These are phyloP conservation scores for Colletotrichum sp. DNA, from an alignment of 2,329 filamentous ascomycete species.

Conservation along the genomic window DNA sequence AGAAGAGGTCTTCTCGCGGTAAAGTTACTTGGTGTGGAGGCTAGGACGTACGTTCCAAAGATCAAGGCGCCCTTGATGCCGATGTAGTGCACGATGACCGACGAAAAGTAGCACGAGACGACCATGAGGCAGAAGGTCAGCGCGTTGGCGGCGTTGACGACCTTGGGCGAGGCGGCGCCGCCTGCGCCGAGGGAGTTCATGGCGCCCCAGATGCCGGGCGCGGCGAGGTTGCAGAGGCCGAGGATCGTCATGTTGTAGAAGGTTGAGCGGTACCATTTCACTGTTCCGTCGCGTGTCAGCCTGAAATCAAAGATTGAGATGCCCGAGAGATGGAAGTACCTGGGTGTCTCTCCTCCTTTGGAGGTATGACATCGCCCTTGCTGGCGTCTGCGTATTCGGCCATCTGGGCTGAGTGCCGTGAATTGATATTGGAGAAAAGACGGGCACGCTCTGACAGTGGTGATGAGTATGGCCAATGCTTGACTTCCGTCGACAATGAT, in stretches of 20 bases:
- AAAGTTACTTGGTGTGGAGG: too few relatives aligned
- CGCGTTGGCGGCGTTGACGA: constrained; percentile 74
- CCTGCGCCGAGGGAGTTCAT: constrained; percentile 78
- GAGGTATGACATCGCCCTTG: constrained; percentile 2
- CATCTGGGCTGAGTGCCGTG: not conserved
- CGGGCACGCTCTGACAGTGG: not conserved
- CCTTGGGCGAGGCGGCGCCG: constrained; percentile 65
- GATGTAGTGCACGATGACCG: constrained; percentile 66
- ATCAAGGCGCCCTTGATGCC: constrained; percentile 74
- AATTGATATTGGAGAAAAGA: not conserved
- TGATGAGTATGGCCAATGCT: not conserved
- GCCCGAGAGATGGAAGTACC: constrained; percentile 20
- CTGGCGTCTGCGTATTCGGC: not conserved
- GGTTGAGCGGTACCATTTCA: constrained; percentile 73
- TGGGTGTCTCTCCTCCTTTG: constrained; percentile 34
- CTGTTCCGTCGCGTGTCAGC: constrained; percentile 31
- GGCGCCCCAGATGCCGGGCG: constrained; percentile 74
- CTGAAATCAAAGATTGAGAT: too few relatives aligned
- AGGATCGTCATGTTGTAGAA: constrained; percentile 76
- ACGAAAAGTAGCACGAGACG: constrained; percentile 69
- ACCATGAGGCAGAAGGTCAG: constrained; percentile 77
- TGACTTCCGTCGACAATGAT: not conserved
- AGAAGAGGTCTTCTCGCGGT: rapidly evolving
- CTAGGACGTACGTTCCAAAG: constrained; percentile 62
- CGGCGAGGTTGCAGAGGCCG: constrained; percentile 72